A percentile compares a stretch with the other conserved stretches of the same genome.
Evolutionary conservation across 1,139 yeast genomes (phyloP).

Genomic region (Diutina rugosa): DNA sequence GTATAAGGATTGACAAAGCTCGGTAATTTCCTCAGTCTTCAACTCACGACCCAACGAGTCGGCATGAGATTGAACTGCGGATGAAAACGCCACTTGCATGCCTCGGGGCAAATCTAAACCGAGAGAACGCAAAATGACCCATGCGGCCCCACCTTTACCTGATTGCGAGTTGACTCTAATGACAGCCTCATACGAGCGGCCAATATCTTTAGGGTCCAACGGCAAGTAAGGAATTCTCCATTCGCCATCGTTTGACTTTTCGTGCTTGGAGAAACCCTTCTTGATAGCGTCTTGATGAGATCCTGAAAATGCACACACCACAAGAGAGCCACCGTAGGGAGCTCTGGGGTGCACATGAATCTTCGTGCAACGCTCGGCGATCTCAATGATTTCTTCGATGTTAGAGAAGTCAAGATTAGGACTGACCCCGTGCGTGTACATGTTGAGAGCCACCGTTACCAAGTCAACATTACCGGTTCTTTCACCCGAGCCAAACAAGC

Average conservation of each 20-base stretch:
- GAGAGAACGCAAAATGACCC: constrained; percentile 81
- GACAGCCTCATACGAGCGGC: constrained; percentile 94
- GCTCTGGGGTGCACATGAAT: constrained; percentile 90
- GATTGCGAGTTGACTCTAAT: constrained; percentile 96
- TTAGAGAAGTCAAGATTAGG: constrained; percentile 86
- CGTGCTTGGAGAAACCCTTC: constrained; percentile 61
- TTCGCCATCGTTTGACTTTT: constrained; percentile 20
- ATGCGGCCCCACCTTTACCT: constrained; percentile 98
- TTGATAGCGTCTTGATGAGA: constrained; percentile 98
- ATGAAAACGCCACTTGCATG: constrained; percentile 82
- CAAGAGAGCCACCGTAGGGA: constrained; percentile 94
- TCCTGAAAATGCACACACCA: constrained; percentile 93
- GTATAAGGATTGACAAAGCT: constrained; percentile 61
- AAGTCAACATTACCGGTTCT: constrained; percentile 96
- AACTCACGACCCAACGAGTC: constrained; percentile 80
- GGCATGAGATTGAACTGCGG: constrained; percentile 69
- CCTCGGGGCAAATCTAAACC: constrained; percentile 90
- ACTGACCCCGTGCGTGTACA: constrained; percentile 87
- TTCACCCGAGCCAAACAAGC: constrained; percentile 96
- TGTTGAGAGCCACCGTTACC: constrained; percentile 81
- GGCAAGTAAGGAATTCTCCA: constrained; percentile 96
- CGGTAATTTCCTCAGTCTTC: constrained; percentile 61
- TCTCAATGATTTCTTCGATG: constrained; percentile 64
- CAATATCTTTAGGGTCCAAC: constrained; percentile 90
- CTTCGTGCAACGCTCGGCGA: constrained; percentile 89